phyloP scores from a whole-genome alignment of 1,139 yeast genomes.

The Protomyces arabidopsidicola region DNA sequence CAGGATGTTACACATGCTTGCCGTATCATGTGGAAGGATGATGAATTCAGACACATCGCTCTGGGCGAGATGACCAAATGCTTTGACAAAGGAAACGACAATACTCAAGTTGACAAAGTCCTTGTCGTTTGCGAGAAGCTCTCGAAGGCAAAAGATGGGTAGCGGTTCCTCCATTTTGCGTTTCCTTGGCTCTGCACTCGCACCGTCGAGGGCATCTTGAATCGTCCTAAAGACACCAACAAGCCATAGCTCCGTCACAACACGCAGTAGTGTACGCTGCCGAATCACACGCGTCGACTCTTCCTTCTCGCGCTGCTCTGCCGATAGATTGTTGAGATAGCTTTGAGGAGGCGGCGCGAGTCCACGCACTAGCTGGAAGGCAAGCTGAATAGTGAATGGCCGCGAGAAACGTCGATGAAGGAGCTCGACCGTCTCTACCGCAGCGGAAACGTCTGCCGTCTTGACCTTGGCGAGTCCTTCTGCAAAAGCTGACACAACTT shows the following conservation, averaged over 20 bases:
- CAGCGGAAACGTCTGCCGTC: conserved; percentile 61
- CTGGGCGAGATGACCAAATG: conserved; percentile 34
- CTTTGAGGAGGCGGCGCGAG: conserved; percentile 44
- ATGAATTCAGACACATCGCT: neutral
- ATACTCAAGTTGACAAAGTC: conserved; percentile 40
- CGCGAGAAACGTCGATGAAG: conserved; percentile 66
- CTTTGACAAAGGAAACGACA: conserved; percentile 51
- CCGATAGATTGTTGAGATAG: conserved; percentile 38
- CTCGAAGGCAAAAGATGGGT: conserved; percentile 39
- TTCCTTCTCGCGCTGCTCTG: conserved; percentile 45
- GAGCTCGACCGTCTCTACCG: conserved; percentile 63
- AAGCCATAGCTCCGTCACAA: conserved; percentile 59
- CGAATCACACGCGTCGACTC: conserved; percentile 42
- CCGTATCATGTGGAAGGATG: neutral
- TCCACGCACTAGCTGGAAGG: conserved; percentile 54
- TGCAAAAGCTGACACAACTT: conserved; percentile 56
- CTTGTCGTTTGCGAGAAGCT: conserved; percentile 35
- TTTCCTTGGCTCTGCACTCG: conserved; percentile 6
- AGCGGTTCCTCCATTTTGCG: conserved; percentile 35
- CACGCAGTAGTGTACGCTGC: conserved; percentile 51
- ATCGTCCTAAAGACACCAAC: conserved; percentile 54
- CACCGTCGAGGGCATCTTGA: conserved; percentile 39
- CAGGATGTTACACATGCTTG: conserved; percentile 34
- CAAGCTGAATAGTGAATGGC: conserved; percentile 33
- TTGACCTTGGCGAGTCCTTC: conserved; percentile 59